phyloP scores from a whole-genome alignment of 2,329 filamentous ascomycete species.

The Rhytidhysteron rufulum region DNA sequence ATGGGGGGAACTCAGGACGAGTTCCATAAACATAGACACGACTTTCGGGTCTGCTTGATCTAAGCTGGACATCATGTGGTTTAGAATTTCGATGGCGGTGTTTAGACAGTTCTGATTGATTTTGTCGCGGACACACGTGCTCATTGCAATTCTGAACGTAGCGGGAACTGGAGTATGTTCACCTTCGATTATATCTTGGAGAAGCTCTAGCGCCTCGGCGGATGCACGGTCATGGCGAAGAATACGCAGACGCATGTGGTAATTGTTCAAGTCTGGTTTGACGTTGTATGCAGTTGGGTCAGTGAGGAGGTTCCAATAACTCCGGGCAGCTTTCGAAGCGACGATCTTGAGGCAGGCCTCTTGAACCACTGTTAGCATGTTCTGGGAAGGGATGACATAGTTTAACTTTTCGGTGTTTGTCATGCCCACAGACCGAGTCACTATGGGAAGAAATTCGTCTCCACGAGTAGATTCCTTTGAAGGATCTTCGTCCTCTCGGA shows the following conservation, averaged over 20 bases:
- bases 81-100: slow-evolving; percentile 62
- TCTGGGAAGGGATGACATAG: slow-evolving; percentile 49
- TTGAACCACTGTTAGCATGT: slow-evolving; percentile 65
- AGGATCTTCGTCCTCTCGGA: slow-evolving; percentile 25
- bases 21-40: slow-evolving; percentile 26
- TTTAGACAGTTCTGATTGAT: slow-evolving; percentile 67
- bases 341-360: slow-evolving; percentile 59
- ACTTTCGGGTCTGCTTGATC: slow-evolving; percentile 28
- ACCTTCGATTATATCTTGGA: slow-evolving; percentile 41
- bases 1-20: slow-evolving; percentile 21
- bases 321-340: slow-evolving; percentile 58
- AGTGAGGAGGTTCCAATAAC: slow-evolving; percentile 77
- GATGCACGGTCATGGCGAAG: slow-evolving; percentile 66
- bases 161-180: slow-evolving; percentile 34
- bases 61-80: slow-evolving; percentile 31
- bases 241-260: slow-evolving; percentile 63
- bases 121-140: slow-evolving; percentile 70
- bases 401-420: slow-evolving; percentile 28
- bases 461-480: slow-evolving; percentile 23
- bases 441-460: slow-evolving; percentile 29
- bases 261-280: slow-evolving; percentile 68
- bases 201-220: slow-evolving; percentile 54
- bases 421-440: slow-evolving; percentile 13
- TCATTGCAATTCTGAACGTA: slow-evolving; percentile 70
- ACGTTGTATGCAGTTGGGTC: slow-evolving; percentile 52